These are phyloP conservation scores for Bipolaris cookei DNA, from an alignment of 2,329 filamentous ascomycete genomes.

Conservation along the genomic window DNA sequence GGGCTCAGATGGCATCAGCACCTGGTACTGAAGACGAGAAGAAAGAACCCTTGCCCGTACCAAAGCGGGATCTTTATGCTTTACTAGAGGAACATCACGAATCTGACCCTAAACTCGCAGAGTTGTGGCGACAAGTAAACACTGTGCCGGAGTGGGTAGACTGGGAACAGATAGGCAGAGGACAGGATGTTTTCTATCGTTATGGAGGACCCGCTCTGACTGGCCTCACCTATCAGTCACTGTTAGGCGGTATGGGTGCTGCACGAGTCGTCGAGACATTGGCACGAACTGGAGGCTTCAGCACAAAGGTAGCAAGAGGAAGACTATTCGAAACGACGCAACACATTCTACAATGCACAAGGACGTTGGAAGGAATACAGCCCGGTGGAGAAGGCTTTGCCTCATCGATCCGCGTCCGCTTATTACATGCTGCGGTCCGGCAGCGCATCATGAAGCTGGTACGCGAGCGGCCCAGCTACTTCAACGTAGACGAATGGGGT, in stretches of 20 bases:
- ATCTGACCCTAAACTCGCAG: slow-evolving; percentile 61
- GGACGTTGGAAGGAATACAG: slow-evolving; percentile 67
- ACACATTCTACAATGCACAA: slow-evolving; percentile 74
- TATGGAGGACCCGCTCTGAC: slow-evolving; percentile 73
- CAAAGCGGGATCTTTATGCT: slow-evolving; percentile 66
- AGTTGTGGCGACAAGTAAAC: slow-evolving; percentile 71
- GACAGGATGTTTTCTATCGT: slow-evolving; percentile 78
- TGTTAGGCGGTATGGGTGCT: slow-evolving; percentile 75
- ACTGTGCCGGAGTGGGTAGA: slow-evolving; percentile 76
- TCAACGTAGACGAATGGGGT: slow-evolving; percentile 63
- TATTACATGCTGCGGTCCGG: slow-evolving; percentile 72
- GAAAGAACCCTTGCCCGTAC: slow-evolving; percentile 42
- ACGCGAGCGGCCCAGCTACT: slow-evolving; percentile 65
- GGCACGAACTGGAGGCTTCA: slow-evolving; percentile 75
- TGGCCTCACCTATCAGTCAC: slow-evolving; percentile 67
- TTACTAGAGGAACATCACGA: slow-evolving; percentile 65
- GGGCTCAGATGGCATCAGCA: slow-evolving; percentile 34
- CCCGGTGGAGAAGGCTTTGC: slow-evolving; percentile 71
- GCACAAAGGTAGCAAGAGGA: slow-evolving; percentile 68
- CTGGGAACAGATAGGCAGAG: slow-evolving; percentile 75
- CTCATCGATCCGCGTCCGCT: slow-evolving; percentile 70
- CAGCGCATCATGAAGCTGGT: slow-evolving; percentile 68
- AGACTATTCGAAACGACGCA: slow-evolving; percentile 76
- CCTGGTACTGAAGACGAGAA: slow-evolving; percentile 39
- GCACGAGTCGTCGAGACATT: slow-evolving; percentile 76